Evolutionary conservation across 208 protist species (phyloP).

Genomic region (Naegleria lovaniensis): DNA sequence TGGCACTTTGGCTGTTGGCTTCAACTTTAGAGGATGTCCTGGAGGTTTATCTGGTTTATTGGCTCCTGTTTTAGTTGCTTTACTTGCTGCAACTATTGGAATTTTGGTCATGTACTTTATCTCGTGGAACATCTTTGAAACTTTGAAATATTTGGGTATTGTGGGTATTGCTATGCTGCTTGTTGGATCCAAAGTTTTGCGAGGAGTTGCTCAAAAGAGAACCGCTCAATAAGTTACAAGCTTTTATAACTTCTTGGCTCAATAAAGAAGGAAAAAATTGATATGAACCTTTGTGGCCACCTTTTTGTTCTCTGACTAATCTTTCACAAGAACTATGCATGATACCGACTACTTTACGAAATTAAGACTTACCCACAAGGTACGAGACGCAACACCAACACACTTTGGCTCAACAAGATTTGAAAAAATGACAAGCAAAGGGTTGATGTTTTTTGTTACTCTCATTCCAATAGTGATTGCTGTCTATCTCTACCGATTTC

Average conservation of each 20-base stretch:
- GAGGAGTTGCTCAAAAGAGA: conserved; percentile 11
- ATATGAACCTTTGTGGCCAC: no score
- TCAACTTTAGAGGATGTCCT: not conserved
- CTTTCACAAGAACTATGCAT: no score
- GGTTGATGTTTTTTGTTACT: no score
- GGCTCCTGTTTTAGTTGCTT: not conserved
- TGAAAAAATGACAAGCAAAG: no score
- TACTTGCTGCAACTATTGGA: not conserved
- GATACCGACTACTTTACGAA: no score
- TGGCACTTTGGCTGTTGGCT: not conserved
- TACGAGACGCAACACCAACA: no score
- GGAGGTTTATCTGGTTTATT: not conserved
- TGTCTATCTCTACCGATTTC: no score
- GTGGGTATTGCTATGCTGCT: not conserved
- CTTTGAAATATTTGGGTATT: not conserved
- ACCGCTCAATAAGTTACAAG: not conserved
- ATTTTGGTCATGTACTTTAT: not conserved
- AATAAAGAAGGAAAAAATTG: not conserved
- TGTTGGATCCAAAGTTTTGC: conserved; percentile 1
- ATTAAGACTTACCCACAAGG: no score
- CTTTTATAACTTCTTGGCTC: no score
- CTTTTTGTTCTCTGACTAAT: no score
- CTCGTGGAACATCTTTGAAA: not conserved
- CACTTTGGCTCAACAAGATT: no score
- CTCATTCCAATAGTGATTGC: no score